Conservation (phyloP, 257 asterid genomes). For the Solanum gracilifrons region DNA sequence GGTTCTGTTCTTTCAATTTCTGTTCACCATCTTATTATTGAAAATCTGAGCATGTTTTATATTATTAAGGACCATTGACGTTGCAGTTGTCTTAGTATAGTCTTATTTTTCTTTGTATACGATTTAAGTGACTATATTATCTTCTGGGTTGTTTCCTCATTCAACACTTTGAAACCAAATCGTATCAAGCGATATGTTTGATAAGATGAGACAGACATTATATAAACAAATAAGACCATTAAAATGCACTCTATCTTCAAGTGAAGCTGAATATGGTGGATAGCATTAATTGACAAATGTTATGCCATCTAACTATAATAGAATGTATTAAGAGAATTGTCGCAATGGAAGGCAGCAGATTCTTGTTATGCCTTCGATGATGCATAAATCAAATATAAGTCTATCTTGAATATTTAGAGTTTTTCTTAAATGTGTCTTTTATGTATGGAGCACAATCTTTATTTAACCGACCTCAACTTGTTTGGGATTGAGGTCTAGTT, state of each 20-base stretch:
- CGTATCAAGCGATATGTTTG: neutral
- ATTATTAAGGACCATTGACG: neutral
- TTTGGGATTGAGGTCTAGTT: neutral
- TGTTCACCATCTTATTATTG: neutral
- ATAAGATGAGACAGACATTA: neutral
- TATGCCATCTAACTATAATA: neutral
- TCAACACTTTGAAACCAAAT: neutral
- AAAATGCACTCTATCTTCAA: neutral
- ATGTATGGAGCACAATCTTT: neutral
- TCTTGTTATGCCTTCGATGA: neutral
- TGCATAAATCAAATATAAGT: neutral
- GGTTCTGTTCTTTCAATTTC: neutral
- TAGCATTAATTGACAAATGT: neutral
- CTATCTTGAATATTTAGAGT: neutral
- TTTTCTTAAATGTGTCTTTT: neutral
- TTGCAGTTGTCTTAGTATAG: neutral
- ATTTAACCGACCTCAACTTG: neutral
- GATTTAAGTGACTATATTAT: neutral
- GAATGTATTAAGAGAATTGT: neutral
- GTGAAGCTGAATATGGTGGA: neutral
- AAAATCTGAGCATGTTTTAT: neutral
- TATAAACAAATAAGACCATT: neutral
- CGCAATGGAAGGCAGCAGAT: neutral
- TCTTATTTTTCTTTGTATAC: neutral
- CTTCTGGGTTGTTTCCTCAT: neutral